These are phyloP conservation scores for Colletotrichum higginsianum DNA, from an alignment of 2,329 filamentous ascomycete genomes.

Conservation along the genomic window DNA sequence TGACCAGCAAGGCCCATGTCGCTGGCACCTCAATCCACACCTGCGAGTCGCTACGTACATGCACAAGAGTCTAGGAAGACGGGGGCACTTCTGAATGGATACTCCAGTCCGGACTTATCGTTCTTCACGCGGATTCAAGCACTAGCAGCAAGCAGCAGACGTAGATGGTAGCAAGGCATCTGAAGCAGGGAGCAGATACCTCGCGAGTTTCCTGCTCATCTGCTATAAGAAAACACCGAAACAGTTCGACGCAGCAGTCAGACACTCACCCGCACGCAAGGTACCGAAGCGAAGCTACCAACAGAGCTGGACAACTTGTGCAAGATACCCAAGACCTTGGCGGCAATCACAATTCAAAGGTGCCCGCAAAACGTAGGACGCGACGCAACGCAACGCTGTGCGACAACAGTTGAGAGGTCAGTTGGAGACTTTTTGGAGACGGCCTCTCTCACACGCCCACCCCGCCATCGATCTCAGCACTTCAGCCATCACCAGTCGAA, in stretches of 20 bases:
- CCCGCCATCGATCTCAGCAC: neutral
- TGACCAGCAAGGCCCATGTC: conserved; percentile 39
- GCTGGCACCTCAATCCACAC: conserved; percentile 36
- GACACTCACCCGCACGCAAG: neutral
- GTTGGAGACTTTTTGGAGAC: conserved; percentile 16
- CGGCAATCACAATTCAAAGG: neutral
- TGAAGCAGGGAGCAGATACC: neutral
- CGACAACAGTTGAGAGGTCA: conserved; percentile 10
- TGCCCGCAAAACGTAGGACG: conserved; percentile 22
- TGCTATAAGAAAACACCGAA: conserved; percentile 14
- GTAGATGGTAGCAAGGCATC: no score
- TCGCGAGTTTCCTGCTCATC: neutral
- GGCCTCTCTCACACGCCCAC: neutral
- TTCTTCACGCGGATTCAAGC: conserved; percentile 12
- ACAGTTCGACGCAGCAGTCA: neutral
- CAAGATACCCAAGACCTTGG: neutral
- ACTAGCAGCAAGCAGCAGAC: conserved; percentile 2
- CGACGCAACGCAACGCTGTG: conserved; percentile 31
- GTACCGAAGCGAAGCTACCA: neutral
- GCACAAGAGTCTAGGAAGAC: neutral
- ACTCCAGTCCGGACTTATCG: conserved; percentile 8
- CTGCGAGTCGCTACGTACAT: conserved; percentile 2
- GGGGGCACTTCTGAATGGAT: neutral
- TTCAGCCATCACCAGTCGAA: neutral
- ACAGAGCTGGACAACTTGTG: conserved; percentile 4